Percentiles rank a stretch among this genome's conserved stretches.
Evolutionary conservation across 1,284 basidiomycete genomes (phyloP).

Genomic region (Ceratorhiza oryzae-sativae): DNA sequence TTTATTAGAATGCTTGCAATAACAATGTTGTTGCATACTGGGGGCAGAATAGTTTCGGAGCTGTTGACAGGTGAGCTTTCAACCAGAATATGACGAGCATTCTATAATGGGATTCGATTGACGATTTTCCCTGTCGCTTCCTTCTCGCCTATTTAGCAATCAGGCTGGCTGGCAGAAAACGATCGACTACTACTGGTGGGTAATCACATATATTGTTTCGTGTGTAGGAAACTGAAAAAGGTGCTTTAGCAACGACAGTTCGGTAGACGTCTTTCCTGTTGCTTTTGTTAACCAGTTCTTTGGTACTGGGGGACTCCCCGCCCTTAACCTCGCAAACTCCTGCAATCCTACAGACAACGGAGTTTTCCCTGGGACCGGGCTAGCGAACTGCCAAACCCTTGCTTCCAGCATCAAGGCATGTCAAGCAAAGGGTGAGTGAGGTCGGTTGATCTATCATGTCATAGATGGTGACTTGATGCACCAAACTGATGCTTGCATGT

Average conservation of each 20-base stretch:
- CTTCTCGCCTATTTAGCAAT: conserved; percentile 10
- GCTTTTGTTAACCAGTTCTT: conserved; percentile 70
- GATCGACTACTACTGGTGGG: conserved; percentile 63
- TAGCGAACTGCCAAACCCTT: conserved; percentile 58
- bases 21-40: conserved; percentile 55
- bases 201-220: too few relatives aligned
- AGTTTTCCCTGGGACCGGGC: conserved; percentile 64
- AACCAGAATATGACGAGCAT: conserved; percentile 46
- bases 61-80: conserved; percentile 48
- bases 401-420: conserved; percentile 65
- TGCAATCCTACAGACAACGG: conserved; percentile 41
- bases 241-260: conserved; percentile 51
- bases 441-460: neutral
- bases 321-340: conserved; percentile 66
- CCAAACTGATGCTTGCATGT: neutral
- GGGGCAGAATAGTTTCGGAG: conserved; percentile 74
- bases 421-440: conserved; percentile 57
- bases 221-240: neutral
- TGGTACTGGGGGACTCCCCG: conserved; percentile 63
- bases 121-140: neutral
- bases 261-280: conserved; percentile 58
- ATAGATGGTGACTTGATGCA: too few relatives aligned
- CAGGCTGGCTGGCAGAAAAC: conserved; percentile 60
- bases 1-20: conserved; percentile 38
- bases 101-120: neutral